Percentiles rank a stretch among this genome's conserved stretches.
phyloP scores from a whole-genome alignment of 371 early-diverging fungal species.

The Mortierella polycephala region DNA sequence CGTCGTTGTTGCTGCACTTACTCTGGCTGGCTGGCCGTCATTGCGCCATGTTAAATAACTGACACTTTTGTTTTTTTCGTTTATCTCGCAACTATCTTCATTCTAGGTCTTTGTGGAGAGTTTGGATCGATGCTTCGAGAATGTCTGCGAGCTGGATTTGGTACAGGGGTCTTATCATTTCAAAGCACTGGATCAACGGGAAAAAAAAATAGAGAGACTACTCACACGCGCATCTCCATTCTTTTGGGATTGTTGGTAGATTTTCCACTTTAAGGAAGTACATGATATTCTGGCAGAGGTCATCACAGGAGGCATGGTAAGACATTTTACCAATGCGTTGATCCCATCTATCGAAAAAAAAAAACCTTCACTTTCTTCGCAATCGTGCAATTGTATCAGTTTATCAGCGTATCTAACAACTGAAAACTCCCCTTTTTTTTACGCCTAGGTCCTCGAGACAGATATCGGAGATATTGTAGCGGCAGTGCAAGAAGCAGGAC shows the following conservation, averaged over 20 bases:
- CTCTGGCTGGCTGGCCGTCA: too few relatives aligned
- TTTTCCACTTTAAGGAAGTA: conserved; percentile 83
- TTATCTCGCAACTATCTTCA: neutral
- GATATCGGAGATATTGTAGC: conserved; percentile 71
- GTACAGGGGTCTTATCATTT: conserved; percentile 54
- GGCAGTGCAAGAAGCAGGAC: conserved; percentile 68
- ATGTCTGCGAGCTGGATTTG: conserved; percentile 97
- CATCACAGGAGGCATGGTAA: conserved; percentile 81
- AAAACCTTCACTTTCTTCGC: neutral
- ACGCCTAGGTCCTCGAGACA: conserved; percentile 71
- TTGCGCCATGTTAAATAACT: neutral
- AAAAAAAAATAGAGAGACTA: conserved; percentile 1
- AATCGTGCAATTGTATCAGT: neutral
- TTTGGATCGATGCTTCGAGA: conserved; percentile 91
- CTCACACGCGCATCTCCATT: neutral
- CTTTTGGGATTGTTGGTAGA: conserved; percentile 55
- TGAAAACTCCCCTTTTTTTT: too few relatives aligned
- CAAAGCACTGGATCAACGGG: neutral
- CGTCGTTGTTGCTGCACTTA: neutral
- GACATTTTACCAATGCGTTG: neutral
- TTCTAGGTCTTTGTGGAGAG: conserved; percentile 94
- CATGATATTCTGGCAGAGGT: conserved; percentile 84
- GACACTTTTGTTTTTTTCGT: neutral
- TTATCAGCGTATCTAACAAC: neutral
- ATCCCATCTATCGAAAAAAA: neutral